phyloP scores from a whole-genome alignment of 352 stramenopile genomes.

The Phytophthora pluvialis region DNA sequence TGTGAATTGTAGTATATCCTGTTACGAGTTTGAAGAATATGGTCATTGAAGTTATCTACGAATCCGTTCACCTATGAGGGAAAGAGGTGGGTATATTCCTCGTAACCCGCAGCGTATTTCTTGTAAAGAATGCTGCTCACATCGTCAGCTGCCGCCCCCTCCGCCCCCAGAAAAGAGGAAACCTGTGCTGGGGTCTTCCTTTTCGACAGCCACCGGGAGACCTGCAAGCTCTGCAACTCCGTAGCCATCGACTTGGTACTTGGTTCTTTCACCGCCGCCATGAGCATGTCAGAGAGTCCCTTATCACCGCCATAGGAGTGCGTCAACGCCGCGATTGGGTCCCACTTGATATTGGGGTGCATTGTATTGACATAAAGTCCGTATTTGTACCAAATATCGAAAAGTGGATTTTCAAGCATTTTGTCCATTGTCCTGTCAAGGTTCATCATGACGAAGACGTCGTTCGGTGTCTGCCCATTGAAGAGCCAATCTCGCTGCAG shows the following conservation, averaged over 20 bases:
- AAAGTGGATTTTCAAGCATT: conserved; percentile 3
- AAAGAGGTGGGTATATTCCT: not conserved
- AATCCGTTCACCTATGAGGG: too few relatives aligned
- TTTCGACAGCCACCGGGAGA: not conserved
- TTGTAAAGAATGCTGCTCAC: conserved; percentile 1
- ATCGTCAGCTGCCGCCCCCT: not conserved
- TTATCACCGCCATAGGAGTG: not conserved
- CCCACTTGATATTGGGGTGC: not conserved
- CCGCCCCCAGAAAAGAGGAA: not conserved
- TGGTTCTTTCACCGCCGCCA: conserved; percentile 1
- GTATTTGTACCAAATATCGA: conserved; percentile 14
- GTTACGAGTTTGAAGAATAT: not conserved
- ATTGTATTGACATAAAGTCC: not conserved
- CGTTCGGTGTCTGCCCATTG: not conserved
- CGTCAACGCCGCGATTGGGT: not conserved
- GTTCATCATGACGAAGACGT: conserved; percentile 6
- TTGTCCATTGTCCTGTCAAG: not conserved
- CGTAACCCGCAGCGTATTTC: not conserved
- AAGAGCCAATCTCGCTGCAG: not conserved
- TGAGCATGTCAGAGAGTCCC: not conserved
- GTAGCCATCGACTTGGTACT: conserved; percentile 2
- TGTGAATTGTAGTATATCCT: too few relatives aligned
- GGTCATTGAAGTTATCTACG: not conserved
- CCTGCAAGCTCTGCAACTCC: not conserved
- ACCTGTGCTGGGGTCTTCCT: not conserved